phyloP scores from a whole-genome alignment of 108 stramenopile genomes.

The Nannochloropsis salina region DNA sequence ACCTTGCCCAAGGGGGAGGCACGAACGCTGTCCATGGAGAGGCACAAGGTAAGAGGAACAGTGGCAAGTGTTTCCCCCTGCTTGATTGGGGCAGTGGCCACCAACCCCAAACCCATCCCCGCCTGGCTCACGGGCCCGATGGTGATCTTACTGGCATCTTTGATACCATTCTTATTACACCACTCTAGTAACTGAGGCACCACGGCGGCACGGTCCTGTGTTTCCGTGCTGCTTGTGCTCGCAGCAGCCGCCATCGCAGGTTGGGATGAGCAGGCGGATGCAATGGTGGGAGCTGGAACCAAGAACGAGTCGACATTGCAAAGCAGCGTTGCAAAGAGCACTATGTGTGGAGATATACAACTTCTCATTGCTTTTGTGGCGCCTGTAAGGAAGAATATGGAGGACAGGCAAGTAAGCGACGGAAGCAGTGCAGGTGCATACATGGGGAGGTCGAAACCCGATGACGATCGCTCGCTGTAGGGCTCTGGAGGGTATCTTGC shows the following conservation, averaged over 20 bases:
- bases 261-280: not conserved
- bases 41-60: not conserved
- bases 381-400: too few species aligned
- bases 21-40: conserved; percentile 3
- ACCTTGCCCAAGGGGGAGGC: not conserved
- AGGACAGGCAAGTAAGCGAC: too few species aligned
- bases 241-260: not conserved
- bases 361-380: too few species aligned
- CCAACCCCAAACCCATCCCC: not conserved
- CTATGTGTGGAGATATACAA: too few species aligned
- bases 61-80: not conserved
- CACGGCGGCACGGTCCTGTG: not conserved
- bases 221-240: not conserved
- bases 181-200: not conserved
- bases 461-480: too few species aligned
- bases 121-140: not conserved
- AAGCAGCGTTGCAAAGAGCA: too few species aligned
- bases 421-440: too few species aligned
- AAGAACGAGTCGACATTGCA: too few species aligned
- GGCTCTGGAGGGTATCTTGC: too few species aligned
- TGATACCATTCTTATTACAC: conserved; percentile 14
- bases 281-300: too few species aligned
- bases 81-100: conserved; percentile 4
- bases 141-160: not conserved
- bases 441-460: too few species aligned